Conservation (phyloP, 2,329 filamentous ascomycete genomes). For the Aspergillus sp. region DNA sequence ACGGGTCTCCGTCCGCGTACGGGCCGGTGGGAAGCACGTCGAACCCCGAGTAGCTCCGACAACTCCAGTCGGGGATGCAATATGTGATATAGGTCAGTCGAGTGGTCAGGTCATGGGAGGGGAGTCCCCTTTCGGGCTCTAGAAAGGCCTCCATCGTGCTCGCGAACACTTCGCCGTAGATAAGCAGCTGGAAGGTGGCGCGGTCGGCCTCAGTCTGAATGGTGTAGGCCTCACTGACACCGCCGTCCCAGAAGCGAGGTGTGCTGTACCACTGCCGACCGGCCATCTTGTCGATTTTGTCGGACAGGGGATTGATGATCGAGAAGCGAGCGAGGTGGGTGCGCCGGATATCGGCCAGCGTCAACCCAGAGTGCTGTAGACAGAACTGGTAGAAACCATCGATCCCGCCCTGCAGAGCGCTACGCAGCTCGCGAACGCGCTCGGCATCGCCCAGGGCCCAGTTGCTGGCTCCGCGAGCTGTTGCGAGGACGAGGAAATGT, state of each 20-base stretch:
- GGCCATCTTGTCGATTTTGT: conserved; percentile 35
- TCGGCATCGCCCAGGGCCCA: conserved; percentile 31
- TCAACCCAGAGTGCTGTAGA: conserved; percentile 27
- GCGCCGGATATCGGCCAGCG: conserved; percentile 30
- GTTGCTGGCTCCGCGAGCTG: conserved; percentile 29
- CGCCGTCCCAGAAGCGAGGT: conserved; percentile 30
- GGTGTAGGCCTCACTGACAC: conserved; percentile 30
- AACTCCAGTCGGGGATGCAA: background rate
- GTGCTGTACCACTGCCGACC: conserved; percentile 28
- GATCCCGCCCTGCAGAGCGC: conserved; percentile 27
- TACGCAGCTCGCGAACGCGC: conserved; percentile 23
- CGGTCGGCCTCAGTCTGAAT: conserved; percentile 22
- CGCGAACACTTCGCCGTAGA: conserved; percentile 34
- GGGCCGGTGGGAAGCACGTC: no score
- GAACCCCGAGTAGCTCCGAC: no score
- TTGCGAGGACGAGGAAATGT: conserved; percentile 35
- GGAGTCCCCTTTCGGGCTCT: conserved; percentile 4
- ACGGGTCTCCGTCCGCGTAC: no score
- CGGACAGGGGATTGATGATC: conserved; percentile 32
- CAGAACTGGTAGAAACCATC: conserved; percentile 32
- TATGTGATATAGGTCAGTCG: conserved; percentile 33
- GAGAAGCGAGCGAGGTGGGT: conserved; percentile 28
- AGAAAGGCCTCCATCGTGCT: conserved; percentile 24
- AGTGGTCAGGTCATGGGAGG: conserved; percentile 18
- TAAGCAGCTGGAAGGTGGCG: conserved; percentile 31